Conservation (phyloP, 2,329 filamentous ascomycete genomes). For the Aspergillus viridinutans region DNA sequence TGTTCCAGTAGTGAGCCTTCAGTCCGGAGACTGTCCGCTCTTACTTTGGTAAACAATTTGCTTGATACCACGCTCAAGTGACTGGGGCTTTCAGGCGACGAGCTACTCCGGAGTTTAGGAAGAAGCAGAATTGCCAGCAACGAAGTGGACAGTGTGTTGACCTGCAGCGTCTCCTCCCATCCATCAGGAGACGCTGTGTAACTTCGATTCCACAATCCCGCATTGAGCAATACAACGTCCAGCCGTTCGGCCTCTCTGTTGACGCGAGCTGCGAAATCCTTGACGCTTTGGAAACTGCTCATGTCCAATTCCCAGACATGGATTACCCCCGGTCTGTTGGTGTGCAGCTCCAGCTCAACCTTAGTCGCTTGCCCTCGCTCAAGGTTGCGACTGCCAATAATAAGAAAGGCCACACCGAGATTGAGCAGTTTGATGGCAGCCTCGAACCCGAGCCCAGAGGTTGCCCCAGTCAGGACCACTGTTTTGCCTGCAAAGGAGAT, state of each 20-base stretch:
- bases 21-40: slow-evolving; percentile 27
- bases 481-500: slow-evolving; percentile 44
- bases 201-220: slow-evolving; percentile 39
- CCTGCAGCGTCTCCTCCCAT: slow-evolving; percentile 53
- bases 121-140: slow-evolving; percentile 52
- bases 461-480: slow-evolving; percentile 49
- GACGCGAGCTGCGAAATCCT: slow-evolving; percentile 38
- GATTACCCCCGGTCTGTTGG: slow-evolving; percentile 31
- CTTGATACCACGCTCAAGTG: slow-evolving; percentile 46
- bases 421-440: slow-evolving; percentile 46
- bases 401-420: slow-evolving; percentile 40
- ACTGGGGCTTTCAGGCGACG: slow-evolving; percentile 26
- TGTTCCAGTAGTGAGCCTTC: slow-evolving; percentile 30
- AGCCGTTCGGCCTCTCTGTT: slow-evolving; percentile 35
- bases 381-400: slow-evolving; percentile 45
- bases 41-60: slow-evolving; percentile 34
- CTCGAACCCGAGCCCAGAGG: slow-evolving; percentile 49
- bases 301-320: slow-evolving; percentile 47
- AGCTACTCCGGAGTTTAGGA: slow-evolving; percentile 41
- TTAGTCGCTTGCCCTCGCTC: slow-evolving; percentile 43
- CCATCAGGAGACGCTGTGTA: slow-evolving; percentile 39
- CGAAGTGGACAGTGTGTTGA: slow-evolving; percentile 55
- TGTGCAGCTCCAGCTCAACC: slow-evolving; percentile 32
- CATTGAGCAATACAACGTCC: slow-evolving; percentile 46
- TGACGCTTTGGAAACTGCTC: slow-evolving; percentile 43